These are phyloP conservation scores for Beauveria sp. DNA, from an alignment of 2,329 filamentous ascomycete species.

Conservation along the genomic window DNA sequence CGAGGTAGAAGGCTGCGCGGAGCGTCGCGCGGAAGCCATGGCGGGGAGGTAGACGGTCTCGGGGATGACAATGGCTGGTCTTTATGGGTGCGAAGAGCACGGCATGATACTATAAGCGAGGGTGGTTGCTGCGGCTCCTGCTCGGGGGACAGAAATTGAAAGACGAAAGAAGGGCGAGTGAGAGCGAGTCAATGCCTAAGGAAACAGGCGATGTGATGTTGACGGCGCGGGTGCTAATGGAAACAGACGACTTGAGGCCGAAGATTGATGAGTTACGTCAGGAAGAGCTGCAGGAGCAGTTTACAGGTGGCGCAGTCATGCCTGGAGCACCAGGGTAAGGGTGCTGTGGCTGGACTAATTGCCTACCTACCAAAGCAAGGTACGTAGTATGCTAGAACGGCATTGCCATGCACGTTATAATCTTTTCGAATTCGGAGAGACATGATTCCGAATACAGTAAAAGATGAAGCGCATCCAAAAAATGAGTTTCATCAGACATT, in stretches of 20 bases:
- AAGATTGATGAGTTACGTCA: not conserved
- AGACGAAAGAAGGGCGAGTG: not conserved
- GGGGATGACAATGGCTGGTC: not conserved
- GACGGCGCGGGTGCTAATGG: not conserved
- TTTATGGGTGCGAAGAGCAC: not conserved
- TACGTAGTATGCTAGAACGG: too few relatives aligned
- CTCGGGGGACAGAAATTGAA: not conserved
- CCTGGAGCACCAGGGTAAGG: not conserved
- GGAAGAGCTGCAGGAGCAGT: not conserved
- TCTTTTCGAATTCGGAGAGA: too few relatives aligned
- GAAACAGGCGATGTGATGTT: not conserved
- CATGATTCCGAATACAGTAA: too few relatives aligned
- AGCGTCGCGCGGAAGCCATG: conserved; percentile 34
- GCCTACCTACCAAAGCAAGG: too few relatives aligned
- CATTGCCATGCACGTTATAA: too few relatives aligned
- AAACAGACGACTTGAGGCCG: not conserved
- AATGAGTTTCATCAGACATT: too few relatives aligned
- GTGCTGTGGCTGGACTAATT: too few relatives aligned
- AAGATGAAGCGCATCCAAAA: too few relatives aligned
- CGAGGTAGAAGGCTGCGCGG: not conserved
- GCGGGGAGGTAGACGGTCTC: conserved; percentile 3
- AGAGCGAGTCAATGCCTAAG: not conserved
- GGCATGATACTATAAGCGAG: not conserved
- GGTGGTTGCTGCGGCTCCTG: not conserved
- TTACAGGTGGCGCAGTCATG: not conserved